These are phyloP conservation scores for Aspergillus carbonarius DNA, from an alignment of 2,329 filamentous ascomycete genomes.

Conservation along the genomic window DNA sequence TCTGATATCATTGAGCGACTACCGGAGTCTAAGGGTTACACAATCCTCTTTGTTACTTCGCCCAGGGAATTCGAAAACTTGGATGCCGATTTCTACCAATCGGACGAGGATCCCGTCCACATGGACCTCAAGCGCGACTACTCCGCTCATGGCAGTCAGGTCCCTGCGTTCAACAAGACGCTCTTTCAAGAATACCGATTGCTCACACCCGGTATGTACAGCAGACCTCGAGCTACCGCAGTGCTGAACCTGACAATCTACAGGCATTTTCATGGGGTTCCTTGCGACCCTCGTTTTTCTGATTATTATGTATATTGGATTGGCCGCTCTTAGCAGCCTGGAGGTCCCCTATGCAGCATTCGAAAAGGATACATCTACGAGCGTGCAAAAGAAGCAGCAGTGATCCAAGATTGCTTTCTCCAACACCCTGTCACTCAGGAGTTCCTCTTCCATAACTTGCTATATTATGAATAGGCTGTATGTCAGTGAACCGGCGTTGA, in stretches of 20 bases:
- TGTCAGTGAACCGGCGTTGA: background rate
- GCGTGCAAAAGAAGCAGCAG: constrained; percentile 79
- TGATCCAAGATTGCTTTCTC: constrained; percentile 26
- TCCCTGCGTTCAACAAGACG: constrained; percentile 41
- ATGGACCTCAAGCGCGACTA: constrained; percentile 72
- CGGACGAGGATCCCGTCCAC: constrained; percentile 61
- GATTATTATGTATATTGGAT: constrained; percentile 73
- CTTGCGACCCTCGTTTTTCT: constrained; percentile 69
- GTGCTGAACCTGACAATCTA: constrained; percentile 4
- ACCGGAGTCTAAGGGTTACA: constrained; percentile 61
- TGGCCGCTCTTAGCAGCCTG: constrained; percentile 74
- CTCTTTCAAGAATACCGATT: constrained; percentile 91
- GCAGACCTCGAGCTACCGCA: background rate
- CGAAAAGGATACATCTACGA: constrained; percentile 92
- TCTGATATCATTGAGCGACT: constrained; percentile 48
- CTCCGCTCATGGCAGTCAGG: constrained; percentile 29
- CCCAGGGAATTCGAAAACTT: constrained; percentile 44
- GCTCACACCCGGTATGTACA: constrained; percentile 71
- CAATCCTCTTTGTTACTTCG: constrained; percentile 72
- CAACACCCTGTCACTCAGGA: constrained; percentile 1
- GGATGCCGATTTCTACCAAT: constrained; percentile 57
- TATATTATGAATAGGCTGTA: constrained; percentile 1
- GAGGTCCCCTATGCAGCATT: constrained; percentile 93
- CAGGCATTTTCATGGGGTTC: constrained; percentile 87
- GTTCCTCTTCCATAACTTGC: background rate